Evolutionary conservation across 495 filamentous ascomycete genomes (phyloP).

Genomic region (Penicillium pulvis): DNA sequence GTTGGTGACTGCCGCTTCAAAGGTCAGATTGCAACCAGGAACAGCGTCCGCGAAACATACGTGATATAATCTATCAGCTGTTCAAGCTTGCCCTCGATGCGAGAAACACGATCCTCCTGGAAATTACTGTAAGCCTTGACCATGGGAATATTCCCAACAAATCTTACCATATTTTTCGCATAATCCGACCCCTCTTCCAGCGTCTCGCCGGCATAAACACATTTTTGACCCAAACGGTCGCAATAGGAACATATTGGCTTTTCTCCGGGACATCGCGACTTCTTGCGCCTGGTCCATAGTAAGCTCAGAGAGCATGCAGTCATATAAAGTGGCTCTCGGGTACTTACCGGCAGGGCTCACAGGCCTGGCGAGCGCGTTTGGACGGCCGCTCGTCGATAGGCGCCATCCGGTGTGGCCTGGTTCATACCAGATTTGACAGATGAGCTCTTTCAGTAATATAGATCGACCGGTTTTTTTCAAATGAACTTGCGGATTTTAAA

Average conservation of each 20-base stretch:
- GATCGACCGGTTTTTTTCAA: not conserved
- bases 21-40: not conserved
- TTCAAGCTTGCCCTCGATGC: conserved; percentile 40
- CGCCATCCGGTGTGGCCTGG: not conserved
- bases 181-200: conserved; percentile 23
- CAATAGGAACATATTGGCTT: conserved; percentile 46
- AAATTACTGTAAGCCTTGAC: conserved; percentile 2
- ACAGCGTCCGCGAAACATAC: conserved; percentile 13
- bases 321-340: not conserved
- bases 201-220: conserved; percentile 37
- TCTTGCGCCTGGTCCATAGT: conserved; percentile 35
- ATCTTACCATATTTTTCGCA: conserved; percentile 21
- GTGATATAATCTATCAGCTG: conserved; percentile 31
- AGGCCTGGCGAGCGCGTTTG: conserved; percentile 44
- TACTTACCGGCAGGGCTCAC: conserved; percentile 45
- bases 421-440: not conserved
- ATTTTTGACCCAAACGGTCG: conserved; percentile 40
- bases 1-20: not conserved
- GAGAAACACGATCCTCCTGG: conserved; percentile 41
- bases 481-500: not conserved
- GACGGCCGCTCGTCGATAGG: conserved; percentile 32
- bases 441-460: not conserved
- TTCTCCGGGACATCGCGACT: conserved; percentile 47
- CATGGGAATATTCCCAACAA: not conserved
- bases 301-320: not conserved